These are phyloP conservation scores for Exsudoporus frostii DNA, from an alignment of 768 basidiomycete genomes.

Conservation along the genomic window DNA sequence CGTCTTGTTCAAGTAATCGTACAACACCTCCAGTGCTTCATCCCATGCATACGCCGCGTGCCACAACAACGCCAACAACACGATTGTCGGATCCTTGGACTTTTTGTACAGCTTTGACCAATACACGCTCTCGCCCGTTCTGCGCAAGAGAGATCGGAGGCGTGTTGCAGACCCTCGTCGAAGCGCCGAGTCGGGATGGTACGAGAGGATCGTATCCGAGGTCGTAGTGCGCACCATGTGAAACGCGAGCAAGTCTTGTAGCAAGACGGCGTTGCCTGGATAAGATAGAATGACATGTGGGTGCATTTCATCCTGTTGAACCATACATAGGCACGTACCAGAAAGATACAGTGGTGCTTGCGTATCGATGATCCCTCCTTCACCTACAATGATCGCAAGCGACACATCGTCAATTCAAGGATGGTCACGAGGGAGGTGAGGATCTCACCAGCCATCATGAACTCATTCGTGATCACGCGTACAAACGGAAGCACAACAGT, in stretches of 20 bases:
- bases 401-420: not conserved
- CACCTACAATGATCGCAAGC: not conserved
- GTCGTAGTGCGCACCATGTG: slow-evolving; percentile 40
- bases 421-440: not conserved
- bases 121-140: slow-evolving; percentile 3
- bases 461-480: slow-evolving; percentile 32
- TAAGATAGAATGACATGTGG: not conserved
- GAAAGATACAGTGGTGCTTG: slow-evolving; percentile 29
- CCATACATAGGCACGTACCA: slow-evolving; percentile 23
- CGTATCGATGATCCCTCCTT: not conserved
- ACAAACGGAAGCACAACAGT: slow-evolving; percentile 44
- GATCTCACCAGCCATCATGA: not conserved
- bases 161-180: not conserved
- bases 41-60: slow-evolving; percentile 56
- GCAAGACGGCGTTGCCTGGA: slow-evolving; percentile 4
- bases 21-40: slow-evolving; percentile 44
- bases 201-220: slow-evolving; percentile 12
- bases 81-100: slow-evolving; percentile 45
- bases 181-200: slow-evolving; percentile 1
- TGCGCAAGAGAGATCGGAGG: slow-evolving; percentile 7
- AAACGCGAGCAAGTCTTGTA: slow-evolving; percentile 43
- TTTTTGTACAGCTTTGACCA: slow-evolving; percentile 4
- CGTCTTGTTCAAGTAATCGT: not conserved
- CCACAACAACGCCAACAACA: slow-evolving; percentile 48
- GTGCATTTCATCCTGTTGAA: too few species aligned